phyloP scores from a whole-genome alignment of 192 early-diverging fungal genomes.

The Gamsiella multidivaricata region DNA sequence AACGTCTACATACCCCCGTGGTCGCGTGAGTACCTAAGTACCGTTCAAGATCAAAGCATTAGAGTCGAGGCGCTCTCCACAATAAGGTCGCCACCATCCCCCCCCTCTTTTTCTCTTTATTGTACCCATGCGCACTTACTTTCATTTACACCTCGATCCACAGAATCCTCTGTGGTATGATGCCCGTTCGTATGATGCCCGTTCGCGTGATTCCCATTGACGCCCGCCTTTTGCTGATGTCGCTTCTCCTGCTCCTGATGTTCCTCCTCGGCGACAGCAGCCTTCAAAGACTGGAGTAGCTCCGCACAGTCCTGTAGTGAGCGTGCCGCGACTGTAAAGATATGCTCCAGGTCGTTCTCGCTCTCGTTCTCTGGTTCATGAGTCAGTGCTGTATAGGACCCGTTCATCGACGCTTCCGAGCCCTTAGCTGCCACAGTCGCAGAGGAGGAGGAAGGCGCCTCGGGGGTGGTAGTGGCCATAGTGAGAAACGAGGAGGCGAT shows the following conservation, averaged over 20 bases:
- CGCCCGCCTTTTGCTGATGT: not conserved
- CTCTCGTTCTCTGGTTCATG: not conserved
- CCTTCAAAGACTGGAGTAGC: conserved; percentile 26
- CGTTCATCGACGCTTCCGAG: too few species aligned
- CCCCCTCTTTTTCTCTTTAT: too few species aligned
- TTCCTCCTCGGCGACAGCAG: conserved; percentile 22
- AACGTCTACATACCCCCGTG: conserved; percentile 29
- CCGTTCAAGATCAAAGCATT: too few species aligned
- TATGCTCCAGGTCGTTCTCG: conserved; percentile 2
- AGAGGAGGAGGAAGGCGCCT: too few species aligned
- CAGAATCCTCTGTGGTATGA: too few species aligned
- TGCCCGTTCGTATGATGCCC: too few species aligned
- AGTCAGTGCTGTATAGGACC: too few species aligned
- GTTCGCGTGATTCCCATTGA: not conserved
- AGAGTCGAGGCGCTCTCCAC: not conserved
- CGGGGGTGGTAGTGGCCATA: not conserved
- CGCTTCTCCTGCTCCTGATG: not conserved
- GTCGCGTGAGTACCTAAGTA: not conserved
- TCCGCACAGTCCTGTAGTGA: conserved; percentile 37
- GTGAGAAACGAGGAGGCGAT: not conserved
- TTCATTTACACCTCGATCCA: too few species aligned
- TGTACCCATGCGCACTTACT: too few species aligned
- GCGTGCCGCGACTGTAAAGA: conserved; percentile 35
- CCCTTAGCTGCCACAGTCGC: too few species aligned
- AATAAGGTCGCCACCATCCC: not conserved